Evolutionary conservation across 208 protist species (phyloP).

Genomic region (Acanthamoeba triangularis): DNA sequence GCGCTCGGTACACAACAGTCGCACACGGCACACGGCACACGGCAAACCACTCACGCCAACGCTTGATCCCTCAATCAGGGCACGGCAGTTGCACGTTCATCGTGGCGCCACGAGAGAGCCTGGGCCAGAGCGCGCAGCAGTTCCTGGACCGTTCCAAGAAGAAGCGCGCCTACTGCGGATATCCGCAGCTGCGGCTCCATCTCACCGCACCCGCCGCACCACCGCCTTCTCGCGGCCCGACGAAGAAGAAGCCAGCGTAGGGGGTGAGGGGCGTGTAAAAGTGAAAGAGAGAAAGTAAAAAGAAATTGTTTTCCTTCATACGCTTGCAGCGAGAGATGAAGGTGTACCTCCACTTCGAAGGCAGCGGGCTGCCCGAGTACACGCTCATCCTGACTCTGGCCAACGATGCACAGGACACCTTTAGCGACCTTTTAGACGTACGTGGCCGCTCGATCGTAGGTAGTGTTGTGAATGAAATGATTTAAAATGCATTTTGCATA

Average conservation of each 20-base stretch:
- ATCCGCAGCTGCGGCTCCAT: neutral
- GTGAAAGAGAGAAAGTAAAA: no score
- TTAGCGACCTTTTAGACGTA: neutral
- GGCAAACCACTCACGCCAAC: neutral
- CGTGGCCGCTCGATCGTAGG: neutral
- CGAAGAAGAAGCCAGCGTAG: no score
- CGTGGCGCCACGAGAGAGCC: neutral
- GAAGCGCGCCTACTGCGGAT: neutral
- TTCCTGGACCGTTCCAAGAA: conserved; percentile 12
- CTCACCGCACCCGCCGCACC: neutral
- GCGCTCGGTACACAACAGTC: conserved; percentile 29
- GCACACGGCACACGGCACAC: no score
- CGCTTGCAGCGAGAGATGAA: neutral
- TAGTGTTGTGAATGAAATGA: no score
- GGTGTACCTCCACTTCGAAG: conserved; percentile 21
- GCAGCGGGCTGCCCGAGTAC: neutral
- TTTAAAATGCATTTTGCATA: no score
- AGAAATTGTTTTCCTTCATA: no score
- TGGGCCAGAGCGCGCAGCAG: neutral
- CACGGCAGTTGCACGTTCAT: conserved; percentile 28
- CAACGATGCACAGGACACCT: neutral
- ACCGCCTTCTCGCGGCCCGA: no score
- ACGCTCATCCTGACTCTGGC: neutral
- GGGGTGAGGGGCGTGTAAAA: no score
- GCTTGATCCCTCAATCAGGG: no score